These are phyloP conservation scores for Botrytis sinoallii DNA, from an alignment of 2,329 filamentous ascomycete species.

Conservation along the genomic window DNA sequence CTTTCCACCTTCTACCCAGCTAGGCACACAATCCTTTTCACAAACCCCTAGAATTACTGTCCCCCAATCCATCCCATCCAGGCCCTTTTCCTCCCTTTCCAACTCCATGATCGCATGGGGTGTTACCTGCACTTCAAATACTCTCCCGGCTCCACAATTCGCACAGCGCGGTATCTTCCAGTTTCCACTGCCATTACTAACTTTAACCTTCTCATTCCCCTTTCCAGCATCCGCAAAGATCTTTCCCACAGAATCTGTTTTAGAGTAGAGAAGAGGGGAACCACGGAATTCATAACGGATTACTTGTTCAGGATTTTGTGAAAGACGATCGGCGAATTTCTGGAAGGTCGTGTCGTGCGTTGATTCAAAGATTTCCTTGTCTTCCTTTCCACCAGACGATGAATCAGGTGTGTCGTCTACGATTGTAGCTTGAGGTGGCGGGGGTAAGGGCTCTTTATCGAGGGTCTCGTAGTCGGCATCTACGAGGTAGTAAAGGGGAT, in stretches of 20 bases:
- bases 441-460: slow-evolving; percentile 52
- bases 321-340: slow-evolving; percentile 73
- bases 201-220: slow-evolving; percentile 29
- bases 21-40: slow-evolving; percentile 68
- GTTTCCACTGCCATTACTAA: slow-evolving; percentile 21
- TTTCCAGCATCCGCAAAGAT: slow-evolving; percentile 44
- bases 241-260: slow-evolving; percentile 70
- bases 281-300: slow-evolving; percentile 78
- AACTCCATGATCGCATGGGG: slow-evolving; percentile 87
- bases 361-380: slow-evolving; percentile 71
- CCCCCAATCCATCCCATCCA: slow-evolving; percentile 97
- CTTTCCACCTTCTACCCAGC: slow-evolving; percentile 53
- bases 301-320: slow-evolving; percentile 78
- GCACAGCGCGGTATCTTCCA: slow-evolving; percentile 68
- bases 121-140: slow-evolving; percentile 90
- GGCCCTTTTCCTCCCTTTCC: slow-evolving; percentile 68
- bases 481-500: slow-evolving; percentile 72
- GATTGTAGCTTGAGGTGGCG: slow-evolving; percentile 47
- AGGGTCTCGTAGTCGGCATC: slow-evolving; percentile 93
- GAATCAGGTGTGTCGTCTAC: slow-evolving; percentile 47
- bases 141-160: slow-evolving; percentile 70
- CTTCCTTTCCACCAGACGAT: slow-evolving; percentile 51
- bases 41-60: slow-evolving; percentile 88
- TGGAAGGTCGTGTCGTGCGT: slow-evolving; percentile 73
- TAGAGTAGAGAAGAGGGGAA: slow-evolving; percentile 74